These are phyloP conservation scores for Bromus sterilis DNA, from an alignment of 176 grass and related monocot species.

Conservation along the genomic window DNA sequence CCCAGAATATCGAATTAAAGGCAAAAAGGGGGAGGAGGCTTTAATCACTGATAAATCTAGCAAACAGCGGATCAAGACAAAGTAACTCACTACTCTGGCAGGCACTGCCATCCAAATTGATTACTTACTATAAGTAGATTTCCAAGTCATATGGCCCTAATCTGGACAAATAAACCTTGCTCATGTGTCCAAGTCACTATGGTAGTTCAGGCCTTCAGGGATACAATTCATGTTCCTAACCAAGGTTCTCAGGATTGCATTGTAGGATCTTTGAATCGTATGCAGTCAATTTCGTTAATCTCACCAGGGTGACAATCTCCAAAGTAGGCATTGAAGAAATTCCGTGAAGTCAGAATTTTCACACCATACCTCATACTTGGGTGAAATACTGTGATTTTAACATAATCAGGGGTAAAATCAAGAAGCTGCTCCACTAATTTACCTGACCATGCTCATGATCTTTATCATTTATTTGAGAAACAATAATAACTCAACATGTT, in stretches of 20 bases:
- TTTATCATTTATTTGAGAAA: not conserved
- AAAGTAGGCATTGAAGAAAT: not conserved
- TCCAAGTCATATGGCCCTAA: not conserved
- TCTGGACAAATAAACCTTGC: not conserved
- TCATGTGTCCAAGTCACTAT: not conserved
- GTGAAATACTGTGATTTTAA: not conserved
- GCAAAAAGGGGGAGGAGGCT: not conserved
- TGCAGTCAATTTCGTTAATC: not conserved
- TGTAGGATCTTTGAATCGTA: not conserved
- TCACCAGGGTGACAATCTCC: not conserved
- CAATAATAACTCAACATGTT: not conserved
- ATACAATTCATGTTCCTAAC: not conserved
- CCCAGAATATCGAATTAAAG: not conserved
- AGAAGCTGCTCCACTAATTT: not conserved
- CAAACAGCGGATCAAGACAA: not conserved
- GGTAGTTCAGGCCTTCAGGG: not conserved
- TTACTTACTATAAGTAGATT: not conserved
- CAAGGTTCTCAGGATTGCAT: not conserved
- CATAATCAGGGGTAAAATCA: not conserved
- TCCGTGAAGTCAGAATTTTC: not conserved
- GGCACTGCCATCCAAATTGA: not conserved
- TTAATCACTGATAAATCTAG: constrained; percentile 2
- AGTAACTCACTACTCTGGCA: not conserved
- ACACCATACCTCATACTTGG: not conserved
- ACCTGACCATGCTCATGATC: not conserved